These are phyloP conservation scores for Blastobotrys malaysiensis DNA, from an alignment of 1,139 yeast species.

Conservation along the genomic window DNA sequence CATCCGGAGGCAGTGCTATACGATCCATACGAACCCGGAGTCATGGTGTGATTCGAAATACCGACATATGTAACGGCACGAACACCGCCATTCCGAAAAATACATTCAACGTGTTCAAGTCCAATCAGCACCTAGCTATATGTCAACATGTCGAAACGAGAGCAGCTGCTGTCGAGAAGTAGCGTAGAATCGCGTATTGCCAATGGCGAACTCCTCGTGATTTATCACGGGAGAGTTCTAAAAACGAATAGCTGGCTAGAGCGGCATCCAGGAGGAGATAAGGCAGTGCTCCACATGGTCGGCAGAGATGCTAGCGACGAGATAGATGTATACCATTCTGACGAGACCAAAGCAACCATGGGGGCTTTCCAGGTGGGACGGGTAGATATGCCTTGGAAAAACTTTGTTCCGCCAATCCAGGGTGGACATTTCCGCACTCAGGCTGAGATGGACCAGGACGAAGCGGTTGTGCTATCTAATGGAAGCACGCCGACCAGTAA, in stretches of 20 bases:
- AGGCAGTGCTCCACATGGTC: constrained; percentile 74
- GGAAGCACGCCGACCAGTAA: not conserved
- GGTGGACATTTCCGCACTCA: constrained; percentile 53
- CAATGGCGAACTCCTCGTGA: constrained; percentile 63
- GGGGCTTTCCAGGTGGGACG: constrained; percentile 56
- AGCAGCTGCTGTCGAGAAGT: constrained; percentile 19
- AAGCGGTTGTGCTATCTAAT: constrained; percentile 18
- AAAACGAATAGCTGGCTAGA: constrained; percentile 66
- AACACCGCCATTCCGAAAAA: not conserved
- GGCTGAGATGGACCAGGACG: constrained; percentile 23
- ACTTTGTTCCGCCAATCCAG: constrained; percentile 82
- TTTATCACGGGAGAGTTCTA: constrained; percentile 56
- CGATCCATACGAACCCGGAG: not conserved
- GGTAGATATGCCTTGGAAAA: constrained; percentile 61
- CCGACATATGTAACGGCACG: not conserved
- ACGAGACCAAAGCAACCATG: constrained; percentile 49
- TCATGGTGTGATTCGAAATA: not conserved
- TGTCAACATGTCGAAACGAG: constrained; percentile 1
- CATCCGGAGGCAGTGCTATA: no score
- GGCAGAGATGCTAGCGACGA: constrained; percentile 92
- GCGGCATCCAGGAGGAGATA: constrained; percentile 85
- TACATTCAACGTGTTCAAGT: not conserved
- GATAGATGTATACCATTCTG: constrained; percentile 72
- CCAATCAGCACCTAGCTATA: no score
- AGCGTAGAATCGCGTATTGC: constrained; percentile 52